Evolutionary conservation across 1,284 basidiomycete genomes (phyloP).

Genomic region (Rhodotorula sp.): DNA sequence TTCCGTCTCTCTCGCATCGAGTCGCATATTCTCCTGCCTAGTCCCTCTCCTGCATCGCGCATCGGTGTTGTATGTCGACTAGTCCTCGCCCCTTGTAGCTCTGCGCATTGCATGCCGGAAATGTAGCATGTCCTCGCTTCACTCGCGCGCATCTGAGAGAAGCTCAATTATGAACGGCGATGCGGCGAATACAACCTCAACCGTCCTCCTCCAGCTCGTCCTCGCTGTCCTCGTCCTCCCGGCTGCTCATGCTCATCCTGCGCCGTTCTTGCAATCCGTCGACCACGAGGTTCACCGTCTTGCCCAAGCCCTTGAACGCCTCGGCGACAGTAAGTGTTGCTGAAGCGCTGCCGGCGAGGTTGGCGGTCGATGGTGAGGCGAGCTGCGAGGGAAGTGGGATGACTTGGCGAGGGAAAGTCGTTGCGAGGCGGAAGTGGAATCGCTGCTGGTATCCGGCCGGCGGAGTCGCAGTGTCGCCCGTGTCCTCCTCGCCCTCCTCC

Average conservation of each 20-base stretch:
- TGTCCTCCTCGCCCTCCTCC: conserved; percentile 47
- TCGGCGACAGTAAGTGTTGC: conserved; percentile 44
- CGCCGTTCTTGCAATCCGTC: conserved; percentile 51
- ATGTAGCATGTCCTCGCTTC: too few relatives aligned
- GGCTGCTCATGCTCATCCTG: conserved; percentile 37
- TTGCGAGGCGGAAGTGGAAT: conserved; percentile 64
- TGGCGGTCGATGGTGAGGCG: neutral
- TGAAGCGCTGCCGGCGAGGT: neutral
- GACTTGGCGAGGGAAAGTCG: conserved; percentile 62
- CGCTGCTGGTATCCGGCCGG: conserved; percentile 49
- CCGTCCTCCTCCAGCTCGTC: conserved; percentile 24
- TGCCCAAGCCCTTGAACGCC: conserved; percentile 57
- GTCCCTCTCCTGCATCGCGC: too few relatives aligned
- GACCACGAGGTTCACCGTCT: conserved; percentile 68
- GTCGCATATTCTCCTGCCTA: too few relatives aligned
- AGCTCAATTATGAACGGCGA: too few relatives aligned
- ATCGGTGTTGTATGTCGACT: too few relatives aligned
- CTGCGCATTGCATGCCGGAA: too few relatives aligned
- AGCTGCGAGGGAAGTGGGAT: conserved; percentile 53
- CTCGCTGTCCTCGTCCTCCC: conserved; percentile 43
- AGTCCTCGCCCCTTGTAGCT: too few relatives aligned
- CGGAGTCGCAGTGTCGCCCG: conserved; percentile 42
- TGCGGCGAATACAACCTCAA: too few relatives aligned
- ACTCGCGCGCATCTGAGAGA: too few relatives aligned
- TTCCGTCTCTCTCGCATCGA: too few relatives aligned